These are phyloP conservation scores for Pestalotiopsis fici DNA, from an alignment of 2,329 filamentous ascomycete genomes.

Conservation along the genomic window DNA sequence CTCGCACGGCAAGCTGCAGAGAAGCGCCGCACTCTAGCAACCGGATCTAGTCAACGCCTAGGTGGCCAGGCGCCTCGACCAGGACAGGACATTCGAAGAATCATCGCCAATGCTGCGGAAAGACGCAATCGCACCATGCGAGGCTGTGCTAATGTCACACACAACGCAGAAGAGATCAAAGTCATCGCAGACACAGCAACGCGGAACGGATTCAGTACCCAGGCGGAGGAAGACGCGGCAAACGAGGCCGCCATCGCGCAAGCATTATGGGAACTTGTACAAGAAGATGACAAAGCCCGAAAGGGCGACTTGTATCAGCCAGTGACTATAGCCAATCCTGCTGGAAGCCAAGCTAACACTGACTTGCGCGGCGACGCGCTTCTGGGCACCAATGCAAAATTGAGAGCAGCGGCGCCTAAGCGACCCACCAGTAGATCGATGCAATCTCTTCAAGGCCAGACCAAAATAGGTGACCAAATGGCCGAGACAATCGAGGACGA, in stretches of 20 bases:
- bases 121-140: slow-evolving; percentile 66
- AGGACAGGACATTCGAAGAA: slow-evolving; percentile 68
- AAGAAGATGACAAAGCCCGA: slow-evolving; percentile 68
- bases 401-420: background rate
- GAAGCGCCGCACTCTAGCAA: slow-evolving; percentile 58
- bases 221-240: slow-evolving; percentile 85
- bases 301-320: slow-evolving; percentile 56
- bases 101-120: slow-evolving; percentile 73
- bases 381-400: background rate
- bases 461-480: background rate
- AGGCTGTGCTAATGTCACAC: slow-evolving; percentile 75
- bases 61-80: slow-evolving; percentile 59
- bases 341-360: slow-evolving; percentile 35
- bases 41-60: slow-evolving; percentile 70
- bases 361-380: slow-evolving; percentile 13
- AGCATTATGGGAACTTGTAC: slow-evolving; percentile 82
- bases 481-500: background rate
- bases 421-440: background rate
- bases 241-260: slow-evolving; percentile 86
- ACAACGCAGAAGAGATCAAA: slow-evolving; percentile 65
- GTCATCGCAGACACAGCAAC: slow-evolving; percentile 65
- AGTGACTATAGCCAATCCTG: slow-evolving; percentile 52
- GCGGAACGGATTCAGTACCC: slow-evolving; percentile 75
- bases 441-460: background rate
- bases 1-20: slow-evolving; percentile 75